These are phyloP conservation scores for Trichothecium sympodiale DNA, from an alignment of 2,329 filamentous ascomycete genomes.

Conservation along the genomic window DNA sequence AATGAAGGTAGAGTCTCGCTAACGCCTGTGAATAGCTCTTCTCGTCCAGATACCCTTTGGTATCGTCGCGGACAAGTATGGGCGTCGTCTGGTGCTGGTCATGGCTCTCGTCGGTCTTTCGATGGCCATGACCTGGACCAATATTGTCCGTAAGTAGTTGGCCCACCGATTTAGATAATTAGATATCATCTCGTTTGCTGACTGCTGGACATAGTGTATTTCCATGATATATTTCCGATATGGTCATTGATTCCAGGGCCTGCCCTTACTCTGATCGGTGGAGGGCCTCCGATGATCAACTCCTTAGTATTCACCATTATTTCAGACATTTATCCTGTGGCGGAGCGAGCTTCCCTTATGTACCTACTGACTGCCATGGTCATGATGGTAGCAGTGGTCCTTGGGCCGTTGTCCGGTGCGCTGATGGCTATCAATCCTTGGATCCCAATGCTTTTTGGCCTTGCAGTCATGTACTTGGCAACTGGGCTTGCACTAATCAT, in stretches of 20 bases:
- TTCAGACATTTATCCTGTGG: conserved; percentile 29
- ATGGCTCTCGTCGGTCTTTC: conserved; percentile 20
- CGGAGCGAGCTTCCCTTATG: conserved; percentile 26
- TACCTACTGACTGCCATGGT: conserved; percentile 23
- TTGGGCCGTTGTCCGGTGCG: conserved; percentile 27
- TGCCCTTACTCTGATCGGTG: conserved; percentile 27
- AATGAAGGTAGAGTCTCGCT: neutral
- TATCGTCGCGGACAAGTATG: conserved; percentile 34
- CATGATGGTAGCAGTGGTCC: conserved; percentile 23
- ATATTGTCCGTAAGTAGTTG: conserved; percentile 18
- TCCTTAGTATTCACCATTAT: conserved; percentile 35
- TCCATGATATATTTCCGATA: conserved; percentile 25
- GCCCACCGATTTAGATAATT: fast-evolving
- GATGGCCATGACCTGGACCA: conserved; percentile 16
- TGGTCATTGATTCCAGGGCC: conserved; percentile 25
- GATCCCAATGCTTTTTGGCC: conserved; percentile 25
- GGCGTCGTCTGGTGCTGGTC: conserved; percentile 28
- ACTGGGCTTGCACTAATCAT: conserved; percentile 19
- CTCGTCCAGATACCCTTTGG: conserved; percentile 34
- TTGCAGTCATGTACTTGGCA: conserved; percentile 17
- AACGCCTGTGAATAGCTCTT: conserved; percentile 16
- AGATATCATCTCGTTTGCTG: too few species aligned
- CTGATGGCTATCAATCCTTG: conserved; percentile 27
- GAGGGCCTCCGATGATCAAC: conserved; percentile 23
- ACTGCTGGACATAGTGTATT: conserved; percentile 19